These are phyloP conservation scores for Avena atlantica DNA, from an alignment of 176 grass and related monocot genomes.

Conservation along the genomic window DNA sequence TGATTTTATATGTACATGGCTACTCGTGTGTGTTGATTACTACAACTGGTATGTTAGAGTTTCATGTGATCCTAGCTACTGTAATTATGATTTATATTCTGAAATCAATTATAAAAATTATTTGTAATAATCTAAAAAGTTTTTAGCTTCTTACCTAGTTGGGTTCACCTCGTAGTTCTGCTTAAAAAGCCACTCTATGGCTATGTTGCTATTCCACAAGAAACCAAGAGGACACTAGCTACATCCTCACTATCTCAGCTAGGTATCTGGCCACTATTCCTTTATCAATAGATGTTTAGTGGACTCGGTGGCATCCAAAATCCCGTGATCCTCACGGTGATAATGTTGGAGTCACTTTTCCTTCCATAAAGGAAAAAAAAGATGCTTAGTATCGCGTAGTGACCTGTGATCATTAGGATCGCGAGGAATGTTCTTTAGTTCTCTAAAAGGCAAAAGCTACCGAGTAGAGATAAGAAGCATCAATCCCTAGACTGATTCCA, in stretches of 20 bases:
- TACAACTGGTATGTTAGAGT: too few relatives aligned
- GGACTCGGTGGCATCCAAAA: not conserved
- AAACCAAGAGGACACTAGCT: not conserved
- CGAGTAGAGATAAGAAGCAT: slow-evolving; percentile 7
- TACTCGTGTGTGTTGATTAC: too few relatives aligned
- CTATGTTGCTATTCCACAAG: not conserved
- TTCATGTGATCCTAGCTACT: too few relatives aligned
- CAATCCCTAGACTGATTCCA: not conserved
- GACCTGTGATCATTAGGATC: not conserved
- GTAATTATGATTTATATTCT: too few relatives aligned
- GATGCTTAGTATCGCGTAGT: not conserved
- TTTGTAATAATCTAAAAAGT: too few relatives aligned
- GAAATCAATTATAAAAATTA: too few relatives aligned
- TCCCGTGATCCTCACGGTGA: slow-evolving; percentile 16
- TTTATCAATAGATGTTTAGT: not conserved
- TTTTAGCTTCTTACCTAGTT: too few relatives aligned
- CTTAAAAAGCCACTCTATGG: too few relatives aligned
- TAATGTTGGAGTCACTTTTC: not conserved
- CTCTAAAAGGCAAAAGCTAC: not conserved
- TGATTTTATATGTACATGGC: too few relatives aligned
- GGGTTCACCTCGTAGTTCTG: too few relatives aligned
- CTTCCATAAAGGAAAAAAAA: not conserved
- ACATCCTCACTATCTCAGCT: not conserved
- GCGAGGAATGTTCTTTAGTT: slow-evolving; percentile 8
- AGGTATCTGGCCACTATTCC: not conserved